Evolutionary conservation across 306 rosid species (phyloP).

Genomic region (Fragaria iinumae): DNA sequence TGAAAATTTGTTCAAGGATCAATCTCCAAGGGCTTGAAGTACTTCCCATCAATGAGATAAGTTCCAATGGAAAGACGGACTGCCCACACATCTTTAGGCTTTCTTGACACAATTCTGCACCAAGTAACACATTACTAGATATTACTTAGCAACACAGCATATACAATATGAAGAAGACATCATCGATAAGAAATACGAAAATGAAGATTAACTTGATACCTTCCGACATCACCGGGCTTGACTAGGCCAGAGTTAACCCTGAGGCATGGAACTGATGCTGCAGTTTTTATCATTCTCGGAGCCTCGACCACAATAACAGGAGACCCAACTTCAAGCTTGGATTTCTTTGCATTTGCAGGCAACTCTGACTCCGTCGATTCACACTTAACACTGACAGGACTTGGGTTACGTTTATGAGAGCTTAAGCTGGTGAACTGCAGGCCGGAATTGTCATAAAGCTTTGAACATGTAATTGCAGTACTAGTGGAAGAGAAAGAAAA

Average conservation of each 20-base stretch:
- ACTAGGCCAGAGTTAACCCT: slow-evolving; percentile 66
- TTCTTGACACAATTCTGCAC: slow-evolving; percentile 82
- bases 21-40: slow-evolving; percentile 72
- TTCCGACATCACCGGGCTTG: slow-evolving; percentile 84
- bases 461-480: slow-evolving; percentile 18
- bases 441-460: slow-evolving; percentile 12
- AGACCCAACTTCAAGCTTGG: slow-evolving; percentile 70
- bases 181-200: not conserved
- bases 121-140: not conserved
- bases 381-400: slow-evolving; percentile 31
- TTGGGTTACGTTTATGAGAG: slow-evolving; percentile 21
- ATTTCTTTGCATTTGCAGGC: slow-evolving; percentile 23
- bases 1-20: slow-evolving; percentile 21
- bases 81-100: slow-evolving; percentile 86
- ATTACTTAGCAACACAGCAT: not conserved
- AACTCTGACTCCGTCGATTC: slow-evolving; percentile 36
- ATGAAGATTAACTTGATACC: slow-evolving; percentile 31
- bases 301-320: slow-evolving; percentile 73
- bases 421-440: slow-evolving; percentile 13
- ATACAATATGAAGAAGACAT: not conserved
- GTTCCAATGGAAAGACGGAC: slow-evolving; percentile 73
- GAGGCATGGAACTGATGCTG: slow-evolving; percentile 73
- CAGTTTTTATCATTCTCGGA: slow-evolving; percentile 70
- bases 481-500: slow-evolving; percentile 18
- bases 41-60: slow-evolving; percentile 77